Percentiles rank a stretch among this genome's conserved stretches.
Evolutionary conservation across 2,329 filamentous ascomycete genomes (phyloP).

Genomic region (Claviceps capensis): DNA sequence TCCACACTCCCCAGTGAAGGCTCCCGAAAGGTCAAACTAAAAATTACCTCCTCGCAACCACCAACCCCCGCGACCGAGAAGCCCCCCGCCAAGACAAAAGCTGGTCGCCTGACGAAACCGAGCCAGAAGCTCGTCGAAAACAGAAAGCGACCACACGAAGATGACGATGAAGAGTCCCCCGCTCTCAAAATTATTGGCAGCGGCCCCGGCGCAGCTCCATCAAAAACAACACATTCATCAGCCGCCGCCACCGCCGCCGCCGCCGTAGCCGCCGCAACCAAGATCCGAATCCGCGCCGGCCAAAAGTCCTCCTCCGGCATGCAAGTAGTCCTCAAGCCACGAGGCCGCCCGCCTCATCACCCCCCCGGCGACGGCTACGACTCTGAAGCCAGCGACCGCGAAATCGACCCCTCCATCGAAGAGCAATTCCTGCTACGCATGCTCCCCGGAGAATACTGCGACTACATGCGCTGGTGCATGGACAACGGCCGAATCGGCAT

Average conservation of each 20-base stretch:
- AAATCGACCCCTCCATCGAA: slow-evolving; percentile 77
- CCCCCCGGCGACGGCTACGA: slow-evolving; percentile 85
- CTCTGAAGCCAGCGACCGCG: slow-evolving; percentile 84
- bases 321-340: slow-evolving; percentile 40
- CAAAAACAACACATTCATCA: background rate
- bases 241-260: background rate
- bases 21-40: slow-evolving; percentile 27
- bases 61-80: slow-evolving; percentile 19
- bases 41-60: slow-evolving; percentile 25
- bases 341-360: slow-evolving; percentile 54
- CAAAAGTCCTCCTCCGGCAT: slow-evolving; percentile 19
- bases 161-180: slow-evolving; percentile 33
- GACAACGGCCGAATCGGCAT: slow-evolving; percentile 64
- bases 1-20: slow-evolving; percentile 18
- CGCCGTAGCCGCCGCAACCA: slow-evolving; percentile 24
- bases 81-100: slow-evolving; percentile 36
- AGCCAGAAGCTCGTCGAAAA: slow-evolving; percentile 41
- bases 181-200: slow-evolving; percentile 8
- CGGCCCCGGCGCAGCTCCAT: background rate
- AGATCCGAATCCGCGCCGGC: slow-evolving; percentile 37
- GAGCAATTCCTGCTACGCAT: slow-evolving; percentile 84
- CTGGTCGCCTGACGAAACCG: slow-evolving; percentile 44
- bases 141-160: slow-evolving; percentile 48
- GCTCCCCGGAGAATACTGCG: slow-evolving; percentile 71
- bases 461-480: slow-evolving; percentile 66